Base-by-base conservation (phyloP, 352 stramenopile genomes). In the Blastocystis sp. region DNA sequence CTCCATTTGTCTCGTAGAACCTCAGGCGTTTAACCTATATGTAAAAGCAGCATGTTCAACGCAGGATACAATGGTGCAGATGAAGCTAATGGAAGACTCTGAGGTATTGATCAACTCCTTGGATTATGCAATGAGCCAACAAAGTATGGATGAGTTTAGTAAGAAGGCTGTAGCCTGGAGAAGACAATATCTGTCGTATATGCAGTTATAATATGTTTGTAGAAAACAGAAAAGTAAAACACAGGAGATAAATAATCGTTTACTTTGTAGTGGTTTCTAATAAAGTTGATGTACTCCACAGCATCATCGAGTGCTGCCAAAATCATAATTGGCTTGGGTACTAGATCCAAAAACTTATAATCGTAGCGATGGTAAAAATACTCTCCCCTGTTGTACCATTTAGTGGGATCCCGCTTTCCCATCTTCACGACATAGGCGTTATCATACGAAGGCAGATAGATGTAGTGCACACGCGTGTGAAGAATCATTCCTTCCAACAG, bases 161-260 rank as follows among this genome's bases (percentile, higher is more conserved):
- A 85, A 85, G 73, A 85, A 68, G 50, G 73, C 73, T 16, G 45
- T 62, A 43, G 54, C 55, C 16, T 85, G 73, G 73, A 65, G 73
- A 85, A 85, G 73, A 41, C 30, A 85, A 13, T 85, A 66, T 53
- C 47, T 85, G n/a, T 85, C 73, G 2, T 85, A 85, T 41, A 85
- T 85, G 73, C 45, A 85, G 41, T 45, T 85, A 24, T 85, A 24
- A 66, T 8, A 3, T 65, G 73, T 85, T 85, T 85, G 66, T 78
- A 56, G 50, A 45, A 78, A 55, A 55, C 4, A 78, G 16, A n/a
- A 56, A 9, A n/a, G 41, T 76, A 20, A 55, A 45, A 45, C 11
- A 45, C 11, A 47, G 41, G 41, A 26, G 65, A 45, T 18, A 30
- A 70, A 26, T 70, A 16, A 1, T 70, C 62, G 39, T 41, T n/a